Conservation (phyloP, 2,329 filamentous ascomycete species). For the Penicillium occitanis region DNA sequence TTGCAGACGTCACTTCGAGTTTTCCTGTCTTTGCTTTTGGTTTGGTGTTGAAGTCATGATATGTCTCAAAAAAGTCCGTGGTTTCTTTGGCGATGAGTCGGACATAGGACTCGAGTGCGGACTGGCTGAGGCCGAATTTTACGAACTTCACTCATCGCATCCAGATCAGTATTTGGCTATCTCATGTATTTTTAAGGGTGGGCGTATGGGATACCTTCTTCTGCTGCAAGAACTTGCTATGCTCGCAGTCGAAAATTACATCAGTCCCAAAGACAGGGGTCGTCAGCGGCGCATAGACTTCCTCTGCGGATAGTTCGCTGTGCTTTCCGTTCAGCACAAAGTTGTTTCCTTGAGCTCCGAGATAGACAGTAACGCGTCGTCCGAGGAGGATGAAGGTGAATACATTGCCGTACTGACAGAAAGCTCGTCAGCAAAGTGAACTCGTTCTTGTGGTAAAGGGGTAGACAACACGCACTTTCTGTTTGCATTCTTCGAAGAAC, state of each 20-base stretch:
- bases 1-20: slow-evolving; percentile 69
- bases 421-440: too few species aligned
- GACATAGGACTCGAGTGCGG: slow-evolving; percentile 69
- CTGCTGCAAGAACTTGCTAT: slow-evolving; percentile 91
- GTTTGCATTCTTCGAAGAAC: slow-evolving; percentile 73
- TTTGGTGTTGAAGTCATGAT: slow-evolving; percentile 59
- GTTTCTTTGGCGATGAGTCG: slow-evolving; percentile 75
- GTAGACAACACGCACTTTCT: slow-evolving; percentile 60
- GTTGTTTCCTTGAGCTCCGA: slow-evolving; percentile 81
- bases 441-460: neutral
- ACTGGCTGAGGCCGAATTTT: slow-evolving; percentile 63
- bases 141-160: slow-evolving; percentile 48
- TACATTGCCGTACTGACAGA: slow-evolving; percentile 72
- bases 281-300: slow-evolving; percentile 78
- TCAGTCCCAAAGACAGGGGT: slow-evolving; percentile 75
- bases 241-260: slow-evolving; percentile 88
- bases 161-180: neutral
- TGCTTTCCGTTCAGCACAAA: slow-evolving; percentile 90
- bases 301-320: slow-evolving; percentile 85
- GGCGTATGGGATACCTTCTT: slow-evolving; percentile 67
- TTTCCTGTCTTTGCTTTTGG: slow-evolving; percentile 59
- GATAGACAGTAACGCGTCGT: slow-evolving; percentile 82
- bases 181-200: neutral
- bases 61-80: slow-evolving; percentile 68
- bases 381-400: slow-evolving; percentile 88